Evolutionary conservation across 257 asterid genomes (phyloP).

Genomic region (Eustoma russellianum): DNA sequence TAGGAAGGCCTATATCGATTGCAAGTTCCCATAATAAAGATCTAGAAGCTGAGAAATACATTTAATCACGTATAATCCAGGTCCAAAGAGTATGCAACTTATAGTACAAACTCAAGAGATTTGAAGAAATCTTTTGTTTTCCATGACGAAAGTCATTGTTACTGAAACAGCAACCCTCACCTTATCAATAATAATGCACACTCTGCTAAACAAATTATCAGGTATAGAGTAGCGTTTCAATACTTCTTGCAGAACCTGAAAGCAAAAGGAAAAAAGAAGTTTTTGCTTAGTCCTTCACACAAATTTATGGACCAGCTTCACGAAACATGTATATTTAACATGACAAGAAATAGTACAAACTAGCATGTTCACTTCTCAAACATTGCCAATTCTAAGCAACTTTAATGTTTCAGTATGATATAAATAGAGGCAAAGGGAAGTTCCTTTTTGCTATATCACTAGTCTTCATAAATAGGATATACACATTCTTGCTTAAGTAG

Average conservation of each 20-base stretch:
- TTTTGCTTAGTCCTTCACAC: neutral
- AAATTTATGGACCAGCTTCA: too few species aligned
- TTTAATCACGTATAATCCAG: neutral
- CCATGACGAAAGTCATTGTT: neutral
- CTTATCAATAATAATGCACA: slow-evolving; percentile 90
- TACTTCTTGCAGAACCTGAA: slow-evolving; percentile 93
- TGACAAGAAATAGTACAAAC: too few species aligned
- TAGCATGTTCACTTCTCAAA: too few species aligned
- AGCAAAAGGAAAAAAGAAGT: slow-evolving; percentile 8
- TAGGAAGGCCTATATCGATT: too few species aligned
- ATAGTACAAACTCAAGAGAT: neutral
- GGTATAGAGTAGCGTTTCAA: slow-evolving; percentile 65
- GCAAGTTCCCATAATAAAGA: too few species aligned
- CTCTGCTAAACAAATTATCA: slow-evolving; percentile 68
- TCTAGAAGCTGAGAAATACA: neutral
- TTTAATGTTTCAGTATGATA: too few species aligned
- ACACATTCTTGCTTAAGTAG: too few species aligned
- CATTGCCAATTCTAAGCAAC: too few species aligned
- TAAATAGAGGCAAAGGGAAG: too few species aligned
- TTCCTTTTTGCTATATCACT: too few species aligned
- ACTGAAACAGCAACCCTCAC: slow-evolving; percentile 29
- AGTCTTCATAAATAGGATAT: too few species aligned
- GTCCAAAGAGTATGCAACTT: slow-evolving; percentile 2
- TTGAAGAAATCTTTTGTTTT: neutral
- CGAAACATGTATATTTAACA: too few species aligned